phyloP scores from a whole-genome alignment of 108 stramenopile genomes.

The Cyclotella kingstonii region DNA sequence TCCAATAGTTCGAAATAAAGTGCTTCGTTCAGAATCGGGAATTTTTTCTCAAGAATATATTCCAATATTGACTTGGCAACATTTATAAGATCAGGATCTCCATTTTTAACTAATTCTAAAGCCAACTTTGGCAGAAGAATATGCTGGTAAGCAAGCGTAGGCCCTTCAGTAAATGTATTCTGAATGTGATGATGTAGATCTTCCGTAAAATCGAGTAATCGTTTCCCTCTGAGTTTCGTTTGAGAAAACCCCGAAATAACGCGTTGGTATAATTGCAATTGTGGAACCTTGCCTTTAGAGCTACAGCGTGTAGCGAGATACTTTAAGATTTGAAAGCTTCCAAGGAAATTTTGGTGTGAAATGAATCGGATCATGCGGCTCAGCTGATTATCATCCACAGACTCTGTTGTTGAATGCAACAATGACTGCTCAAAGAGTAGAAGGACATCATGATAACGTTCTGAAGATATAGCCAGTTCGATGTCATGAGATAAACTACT shows the following conservation, averaged over 20 bases:
- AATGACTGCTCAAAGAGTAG: neutral
- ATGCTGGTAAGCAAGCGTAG: slow-evolving; percentile 26
- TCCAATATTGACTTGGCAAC: slow-evolving; percentile 32
- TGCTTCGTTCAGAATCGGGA: slow-evolving; percentile 29
- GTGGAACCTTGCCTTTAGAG: slow-evolving; percentile 16
- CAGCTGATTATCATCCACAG: slow-evolving; percentile 6
- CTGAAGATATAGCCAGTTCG: neutral
- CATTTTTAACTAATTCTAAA: slow-evolving; percentile 2
- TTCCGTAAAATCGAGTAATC: slow-evolving; percentile 1
- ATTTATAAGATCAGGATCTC: neutral
- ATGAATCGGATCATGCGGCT: slow-evolving; percentile 1
- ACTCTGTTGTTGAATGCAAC: neutral
- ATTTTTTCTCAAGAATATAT: slow-evolving; percentile 23
- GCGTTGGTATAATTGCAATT: slow-evolving; percentile 19
- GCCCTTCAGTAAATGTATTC: slow-evolving; percentile 32
- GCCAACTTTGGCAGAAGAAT: slow-evolving; percentile 32
- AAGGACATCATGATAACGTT: neutral
- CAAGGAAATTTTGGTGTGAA: slow-evolving; percentile 1
- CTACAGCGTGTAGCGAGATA: slow-evolving; percentile 19
- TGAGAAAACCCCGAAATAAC: slow-evolving; percentile 6
- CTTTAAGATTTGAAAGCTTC: slow-evolving; percentile 15
- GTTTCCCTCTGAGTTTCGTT: neutral
- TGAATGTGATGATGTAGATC: slow-evolving; percentile 22
- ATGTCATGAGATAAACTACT: neutral
- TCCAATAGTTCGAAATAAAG: slow-evolving; percentile 24